Evolutionary conservation across 2,329 filamentous ascomycete species (phyloP).

Genomic region (Alternaria viburni): DNA sequence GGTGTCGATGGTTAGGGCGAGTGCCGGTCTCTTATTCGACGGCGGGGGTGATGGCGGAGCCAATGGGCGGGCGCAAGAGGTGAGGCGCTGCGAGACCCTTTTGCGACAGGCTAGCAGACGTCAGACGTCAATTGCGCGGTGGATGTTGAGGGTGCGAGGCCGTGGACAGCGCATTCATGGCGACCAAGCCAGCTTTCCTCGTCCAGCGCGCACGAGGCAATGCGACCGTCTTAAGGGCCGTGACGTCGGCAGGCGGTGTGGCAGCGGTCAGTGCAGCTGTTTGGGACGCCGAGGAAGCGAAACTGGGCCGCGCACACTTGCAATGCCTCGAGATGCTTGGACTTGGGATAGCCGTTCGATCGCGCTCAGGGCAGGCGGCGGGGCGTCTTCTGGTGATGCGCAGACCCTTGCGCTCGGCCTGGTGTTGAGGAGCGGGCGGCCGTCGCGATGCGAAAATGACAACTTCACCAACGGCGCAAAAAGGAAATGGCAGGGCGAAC

Average conservation of each 20-base stretch:
- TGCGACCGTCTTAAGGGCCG: conserved; percentile 43
- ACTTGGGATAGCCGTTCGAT: conserved; percentile 20
- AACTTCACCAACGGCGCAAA: conserved; percentile 10
- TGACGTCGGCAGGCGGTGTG: conserved; percentile 49
- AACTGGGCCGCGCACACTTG: conserved; percentile 25
- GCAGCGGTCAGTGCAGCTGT: conserved; percentile 47
- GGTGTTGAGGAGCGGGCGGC: conserved; percentile 31
- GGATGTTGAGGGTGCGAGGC: conserved; percentile 35
- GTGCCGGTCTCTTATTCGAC: conserved; percentile 44
- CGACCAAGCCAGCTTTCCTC: conserved; percentile 41
- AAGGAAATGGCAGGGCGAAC: conserved; percentile 36
- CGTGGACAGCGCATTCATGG: conserved; percentile 50
- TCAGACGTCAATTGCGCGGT: conserved; percentile 40
- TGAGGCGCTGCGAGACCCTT: conserved; percentile 40
- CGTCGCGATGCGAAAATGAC: conserved; percentile 12
- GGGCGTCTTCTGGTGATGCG: conserved; percentile 20
- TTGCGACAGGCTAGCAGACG: conserved; percentile 43
- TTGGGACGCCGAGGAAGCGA: conserved; percentile 37
- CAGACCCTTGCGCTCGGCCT: conserved; percentile 7
- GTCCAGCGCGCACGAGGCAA: conserved; percentile 34
- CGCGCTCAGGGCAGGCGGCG: conserved; percentile 13
- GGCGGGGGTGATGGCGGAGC: conserved; percentile 26
- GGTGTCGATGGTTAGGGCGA: conserved; percentile 32
- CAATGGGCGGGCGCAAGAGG: conserved; percentile 41
- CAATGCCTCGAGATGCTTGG: conserved; percentile 17